Base-by-base conservation (phyloP, 768 basidiomycete species). In the Hypsizygus marmoreus region DNA sequence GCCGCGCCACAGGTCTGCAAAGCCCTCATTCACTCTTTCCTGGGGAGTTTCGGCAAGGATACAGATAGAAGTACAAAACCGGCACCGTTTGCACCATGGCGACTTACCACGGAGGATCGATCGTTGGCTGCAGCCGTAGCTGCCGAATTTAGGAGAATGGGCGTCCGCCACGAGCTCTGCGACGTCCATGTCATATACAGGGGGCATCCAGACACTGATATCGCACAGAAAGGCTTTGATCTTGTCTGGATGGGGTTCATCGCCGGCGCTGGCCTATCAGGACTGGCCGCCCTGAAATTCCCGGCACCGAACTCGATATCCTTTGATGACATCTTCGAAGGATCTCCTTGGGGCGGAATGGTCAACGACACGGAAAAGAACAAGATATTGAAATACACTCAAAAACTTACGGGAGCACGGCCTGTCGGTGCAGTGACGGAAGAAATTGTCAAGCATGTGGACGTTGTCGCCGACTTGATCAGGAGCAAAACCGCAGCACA, bases 1-100 rank as follows among this genome's bases (percentile, higher is more conserved):
- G 66, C 66, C 13, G 64, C 66, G 2, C 49, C 56, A 8, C 60
- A 60, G 42, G 36, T 68, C n/a, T 57, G 54, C 16, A 60, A 56
- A 44, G 62, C 54, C 7, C 44, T 66, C 8, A 45, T 66, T 28
- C 54, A 59, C 34, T 37, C 53, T 1, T 64, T 68, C 29, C 34
- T 61, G 20, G 49, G 45, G 34, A 45, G 47, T n/a, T 34, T 44
- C 4, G 29, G 43, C 10, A 3, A n/a, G 2, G 17, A 38, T 7
- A 22, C n/a, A n/a, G 16, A 13, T 38, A n/a, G n/a, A n/a, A 12
- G 30, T 22, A 3, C 17, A 23, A 22, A 17, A 44, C 6, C n/a
- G n/a, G 24, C 5, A 13, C 26, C 46, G 10, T 42, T 32, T 16
- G 51, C 56, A 0, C 61, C 61, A 1, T 63, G 60, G 55, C 58